Evolutionary conservation across 495 filamentous ascomycete genomes (phyloP).

Genomic region (Penicillium simplicissimum): DNA sequence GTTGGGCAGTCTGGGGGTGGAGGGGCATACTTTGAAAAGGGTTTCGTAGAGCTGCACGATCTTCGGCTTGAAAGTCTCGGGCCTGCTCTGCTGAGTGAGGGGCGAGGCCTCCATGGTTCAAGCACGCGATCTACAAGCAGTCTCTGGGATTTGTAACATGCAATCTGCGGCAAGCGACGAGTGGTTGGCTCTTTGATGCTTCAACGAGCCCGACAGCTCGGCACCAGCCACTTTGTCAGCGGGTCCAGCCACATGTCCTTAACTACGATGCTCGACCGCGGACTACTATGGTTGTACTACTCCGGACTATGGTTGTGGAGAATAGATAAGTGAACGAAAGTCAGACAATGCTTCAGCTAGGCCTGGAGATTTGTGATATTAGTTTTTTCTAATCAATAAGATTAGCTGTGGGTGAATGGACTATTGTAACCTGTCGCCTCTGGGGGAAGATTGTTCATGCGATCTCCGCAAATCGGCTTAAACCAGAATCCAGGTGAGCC

Average conservation of each 20-base stretch:
- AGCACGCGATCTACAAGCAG: slow-evolving; percentile 17
- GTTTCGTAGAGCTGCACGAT: slow-evolving; percentile 86
- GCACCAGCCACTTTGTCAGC: slow-evolving; percentile 38
- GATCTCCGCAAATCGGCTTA: slow-evolving; percentile 19
- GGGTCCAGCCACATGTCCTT: slow-evolving; percentile 39
- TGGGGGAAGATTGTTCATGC: not conserved
- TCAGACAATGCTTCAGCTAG: no score
- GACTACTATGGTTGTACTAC: not conserved
- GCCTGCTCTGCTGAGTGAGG: slow-evolving; percentile 88
- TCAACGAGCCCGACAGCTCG: slow-evolving; percentile 14
- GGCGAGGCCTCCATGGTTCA: slow-evolving; percentile 82
- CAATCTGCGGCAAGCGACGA: not conserved
- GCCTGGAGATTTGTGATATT: not conserved
- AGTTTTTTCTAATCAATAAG: not conserved
- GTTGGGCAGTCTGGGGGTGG: not conserved
- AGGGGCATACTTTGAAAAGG: slow-evolving; percentile 71
- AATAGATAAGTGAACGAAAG: not conserved
- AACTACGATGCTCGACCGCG: not conserved
- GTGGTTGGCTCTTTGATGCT: slow-evolving; percentile 16
- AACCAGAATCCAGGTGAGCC: not conserved
- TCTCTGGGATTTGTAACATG: slow-evolving; percentile 5
- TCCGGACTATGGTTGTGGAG: not conserved
- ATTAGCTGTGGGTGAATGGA: not conserved
- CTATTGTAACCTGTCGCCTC: not conserved
- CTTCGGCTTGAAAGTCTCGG: slow-evolving; percentile 89